A percentile compares a stretch with the other conserved stretches of the same genome.
Conservation (phyloP, 768 basidiomycete genomes). For the Albatrellus ellisii region DNA sequence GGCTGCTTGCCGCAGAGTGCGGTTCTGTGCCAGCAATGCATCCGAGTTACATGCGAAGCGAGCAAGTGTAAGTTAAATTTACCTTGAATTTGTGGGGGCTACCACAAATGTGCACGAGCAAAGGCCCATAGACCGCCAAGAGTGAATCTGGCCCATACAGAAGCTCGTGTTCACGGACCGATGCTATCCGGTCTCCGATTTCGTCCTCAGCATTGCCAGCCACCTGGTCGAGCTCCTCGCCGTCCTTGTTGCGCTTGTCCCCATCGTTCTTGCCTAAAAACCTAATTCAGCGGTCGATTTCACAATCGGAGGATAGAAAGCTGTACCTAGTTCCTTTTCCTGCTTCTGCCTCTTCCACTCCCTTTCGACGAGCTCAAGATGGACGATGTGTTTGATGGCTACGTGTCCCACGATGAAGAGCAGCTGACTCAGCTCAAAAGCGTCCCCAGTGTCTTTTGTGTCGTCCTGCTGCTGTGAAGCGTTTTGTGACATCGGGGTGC, state of each 20-base stretch:
- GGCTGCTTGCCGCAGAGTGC: slow-evolving; percentile 74
- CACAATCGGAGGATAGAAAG: neutral
- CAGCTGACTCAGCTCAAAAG: slow-evolving; percentile 86
- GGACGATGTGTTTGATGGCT: slow-evolving; percentile 95
- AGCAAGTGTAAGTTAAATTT: neutral
- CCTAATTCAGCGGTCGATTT: no score
- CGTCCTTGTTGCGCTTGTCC: slow-evolving; percentile 33
- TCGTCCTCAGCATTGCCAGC: slow-evolving; percentile 98
- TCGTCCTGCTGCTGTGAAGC: neutral
- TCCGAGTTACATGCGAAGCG: neutral
- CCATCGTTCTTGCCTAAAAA: slow-evolving; percentile 26
- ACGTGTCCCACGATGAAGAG: slow-evolving; percentile 93
- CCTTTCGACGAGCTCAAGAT: slow-evolving; percentile 87
- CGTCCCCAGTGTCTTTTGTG: slow-evolving; percentile 48
- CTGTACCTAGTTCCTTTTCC: slow-evolving; percentile 66
- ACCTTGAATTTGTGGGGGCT: slow-evolving; percentile 90
- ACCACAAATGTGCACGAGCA: slow-evolving; percentile 83
- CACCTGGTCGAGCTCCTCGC: slow-evolving; percentile 92
- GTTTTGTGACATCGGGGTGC: slow-evolving; percentile 8
- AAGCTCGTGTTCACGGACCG: slow-evolving; percentile 75
- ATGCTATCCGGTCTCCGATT: slow-evolving; percentile 84
- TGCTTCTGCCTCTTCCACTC: slow-evolving; percentile 97
- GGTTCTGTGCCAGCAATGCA: slow-evolving; percentile 44
- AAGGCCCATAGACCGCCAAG: slow-evolving; percentile 75
- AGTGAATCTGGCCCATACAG: slow-evolving; percentile 75